Evolutionary conservation across 2,329 filamentous ascomycete species (phyloP).

Genomic region (Aspergillus cejpii): DNA sequence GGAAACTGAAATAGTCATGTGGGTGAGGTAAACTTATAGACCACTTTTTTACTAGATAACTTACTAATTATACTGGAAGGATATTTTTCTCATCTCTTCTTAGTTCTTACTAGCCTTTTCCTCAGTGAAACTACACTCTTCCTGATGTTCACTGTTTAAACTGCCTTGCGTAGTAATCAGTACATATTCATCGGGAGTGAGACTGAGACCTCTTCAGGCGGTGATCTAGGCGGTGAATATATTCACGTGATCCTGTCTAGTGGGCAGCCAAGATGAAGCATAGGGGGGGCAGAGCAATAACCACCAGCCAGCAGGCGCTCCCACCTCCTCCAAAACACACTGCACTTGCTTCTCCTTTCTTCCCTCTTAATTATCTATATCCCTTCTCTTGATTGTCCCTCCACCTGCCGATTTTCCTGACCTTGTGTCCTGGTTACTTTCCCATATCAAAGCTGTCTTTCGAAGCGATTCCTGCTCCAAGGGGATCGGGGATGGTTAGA

Average conservation of each 20-base stretch:
- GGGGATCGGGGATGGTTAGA: conserved; percentile 26
- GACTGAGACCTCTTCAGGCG: too few species aligned
- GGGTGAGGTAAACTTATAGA: too few species aligned
- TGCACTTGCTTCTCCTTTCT: conserved; percentile 12
- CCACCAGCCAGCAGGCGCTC: conserved; percentile 23
- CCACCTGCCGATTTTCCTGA: neutral
- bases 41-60: too few species aligned
- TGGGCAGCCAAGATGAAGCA: conserved; percentile 19
- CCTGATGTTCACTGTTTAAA: too few species aligned
- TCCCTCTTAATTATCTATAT: conserved; percentile 1
- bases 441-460: conserved; percentile 3
- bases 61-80: too few species aligned
- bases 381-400: neutral
- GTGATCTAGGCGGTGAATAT: neutral
- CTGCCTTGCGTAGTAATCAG: conserved; percentile 5
- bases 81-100: too few species aligned
- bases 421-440: neutral
- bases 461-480: conserved; percentile 7
- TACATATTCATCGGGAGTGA: conserved; percentile 4
- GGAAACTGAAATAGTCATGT: neutral
- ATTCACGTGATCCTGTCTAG: conserved; percentile 19
- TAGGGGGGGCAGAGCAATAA: conserved; percentile 27
- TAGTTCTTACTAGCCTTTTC: too few species aligned
- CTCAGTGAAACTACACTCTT: too few species aligned
- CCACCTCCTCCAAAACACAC: conserved; percentile 22